Evolutionary conservation across 345 rosid genomes (phyloP), one percentile per base, ranked within the genome.

Genomic region (Sisymbrium altissimum): DNA sequence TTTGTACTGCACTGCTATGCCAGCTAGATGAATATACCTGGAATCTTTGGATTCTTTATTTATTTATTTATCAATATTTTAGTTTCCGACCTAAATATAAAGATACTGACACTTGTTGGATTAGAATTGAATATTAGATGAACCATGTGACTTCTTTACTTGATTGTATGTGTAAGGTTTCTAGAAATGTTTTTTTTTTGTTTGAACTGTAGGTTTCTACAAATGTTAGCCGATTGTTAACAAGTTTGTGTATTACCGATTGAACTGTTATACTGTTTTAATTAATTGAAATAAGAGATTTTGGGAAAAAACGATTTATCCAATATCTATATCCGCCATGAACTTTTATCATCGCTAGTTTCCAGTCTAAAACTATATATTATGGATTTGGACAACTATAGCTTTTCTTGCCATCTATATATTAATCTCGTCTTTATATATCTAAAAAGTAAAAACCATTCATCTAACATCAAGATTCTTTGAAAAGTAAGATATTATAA

Each of bases 21-120:
- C 70, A 75, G 74, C 75, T 62, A 62, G 43, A 53, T 69, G 79
- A 70, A 76, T 53, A 70, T 76, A 63, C 80, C 66, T 44, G 36
- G 80, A 64, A 76, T 76, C 66, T 76, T 54, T 32, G 32, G 46
- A 56, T 59, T 9, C 25, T 19, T 39, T 57, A 27, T 27, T 27
- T 27, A 27, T 67, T 58, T 58, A 7, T 49, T 48, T 38, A 38
- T 48, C 18, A 48, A 58, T 7, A 38, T 46, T 57, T 56, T 50
- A 6, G 6, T 27, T 66, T 44, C 58, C 50, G 6, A 15, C 64
- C 21, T 21, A 21, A 23, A 35, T 5, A 12, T 21, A 19, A 53
- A 53, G 38, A 43, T 45, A 46, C 18, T 25, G 40, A 35, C 35
- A 23, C 19, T 23, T 13, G 49, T 64, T 53, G 52, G 71, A 64